phyloP scores from a whole-genome alignment of 306 rosid genomes.

The Lablab purpureus region DNA sequence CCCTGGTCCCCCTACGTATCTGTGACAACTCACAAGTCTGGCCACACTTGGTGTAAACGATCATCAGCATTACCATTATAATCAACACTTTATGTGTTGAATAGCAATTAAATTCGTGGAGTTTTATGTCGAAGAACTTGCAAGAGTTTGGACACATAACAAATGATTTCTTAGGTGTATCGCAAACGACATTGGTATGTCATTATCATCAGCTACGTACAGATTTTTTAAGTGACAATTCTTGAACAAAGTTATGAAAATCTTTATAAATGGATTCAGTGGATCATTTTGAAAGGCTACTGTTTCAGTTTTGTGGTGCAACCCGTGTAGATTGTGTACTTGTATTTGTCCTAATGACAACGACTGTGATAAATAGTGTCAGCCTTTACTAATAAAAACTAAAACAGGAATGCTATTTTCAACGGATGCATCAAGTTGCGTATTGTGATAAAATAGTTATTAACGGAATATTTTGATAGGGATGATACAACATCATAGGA shows the following conservation, averaged over 20 bases:
- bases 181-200: slow-evolving; percentile 33
- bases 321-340: slow-evolving; percentile 15
- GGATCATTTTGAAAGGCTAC: slow-evolving; percentile 40
- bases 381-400: slow-evolving; percentile 40
- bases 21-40: slow-evolving; percentile 14
- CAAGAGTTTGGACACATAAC: neutral
- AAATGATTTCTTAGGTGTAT: slow-evolving; percentile 15
- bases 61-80: neutral
- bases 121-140: slow-evolving; percentile 6
- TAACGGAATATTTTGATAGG: slow-evolving; percentile 17
- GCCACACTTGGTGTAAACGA: neutral
- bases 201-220: slow-evolving; percentile 21
- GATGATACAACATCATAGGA: slow-evolving; percentile 30
- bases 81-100: neutral
- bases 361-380: slow-evolving; percentile 41
- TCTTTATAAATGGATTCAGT: slow-evolving; percentile 43
- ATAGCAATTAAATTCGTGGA: slow-evolving; percentile 5
- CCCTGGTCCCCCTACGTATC: neutral
- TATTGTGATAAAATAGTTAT: slow-evolving; percentile 22
- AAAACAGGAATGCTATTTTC: slow-evolving; percentile 32
- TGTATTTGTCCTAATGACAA: slow-evolving; percentile 28
- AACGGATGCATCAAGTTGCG: slow-evolving; percentile 46
- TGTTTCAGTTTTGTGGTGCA: slow-evolving; percentile 43
- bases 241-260: slow-evolving; percentile 34
- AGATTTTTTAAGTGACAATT: neutral